Evolutionary conservation across 495 filamentous ascomycete species (phyloP).

Genomic region (Neurospora discreta): DNA sequence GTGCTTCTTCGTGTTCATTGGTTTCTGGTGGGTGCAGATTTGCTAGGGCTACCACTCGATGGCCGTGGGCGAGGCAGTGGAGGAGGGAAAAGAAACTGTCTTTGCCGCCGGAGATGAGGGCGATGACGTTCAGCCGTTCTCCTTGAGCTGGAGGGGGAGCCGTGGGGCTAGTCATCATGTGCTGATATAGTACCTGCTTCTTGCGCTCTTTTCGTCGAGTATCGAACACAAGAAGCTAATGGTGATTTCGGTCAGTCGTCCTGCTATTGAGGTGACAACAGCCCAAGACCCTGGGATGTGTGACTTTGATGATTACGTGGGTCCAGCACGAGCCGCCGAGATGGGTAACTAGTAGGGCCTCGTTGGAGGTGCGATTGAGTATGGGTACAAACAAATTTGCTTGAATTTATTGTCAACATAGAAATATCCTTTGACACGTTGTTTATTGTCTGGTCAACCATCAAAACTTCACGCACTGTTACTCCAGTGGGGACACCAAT

Average conservation of each 20-base stretch:
- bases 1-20: conserved; percentile 7
- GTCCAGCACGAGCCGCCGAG: neutral
- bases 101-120: conserved; percentile 90
- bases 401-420: neutral
- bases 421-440: neutral
- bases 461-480: neutral
- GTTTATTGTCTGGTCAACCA: neutral
- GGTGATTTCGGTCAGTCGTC: neutral
- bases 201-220: neutral
- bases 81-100: conserved; percentile 91
- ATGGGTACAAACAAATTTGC: neutral
- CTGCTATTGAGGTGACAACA: neutral
- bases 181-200: neutral
- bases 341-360: neutral
- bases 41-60: conserved; percentile 75
- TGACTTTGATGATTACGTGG: neutral
- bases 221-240: neutral
- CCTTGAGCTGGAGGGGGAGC: neutral
- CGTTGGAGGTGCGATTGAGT: neutral
- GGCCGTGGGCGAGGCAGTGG: conserved; percentile 78
- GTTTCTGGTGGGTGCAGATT: conserved; percentile 61
- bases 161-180: neutral
- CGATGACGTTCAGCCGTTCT: conserved; percentile 64
- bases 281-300: neutral
- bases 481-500: neutral